Evolutionary conservation across 345 rosid species (phyloP).

Genomic region (Trapa bicornis): DNA sequence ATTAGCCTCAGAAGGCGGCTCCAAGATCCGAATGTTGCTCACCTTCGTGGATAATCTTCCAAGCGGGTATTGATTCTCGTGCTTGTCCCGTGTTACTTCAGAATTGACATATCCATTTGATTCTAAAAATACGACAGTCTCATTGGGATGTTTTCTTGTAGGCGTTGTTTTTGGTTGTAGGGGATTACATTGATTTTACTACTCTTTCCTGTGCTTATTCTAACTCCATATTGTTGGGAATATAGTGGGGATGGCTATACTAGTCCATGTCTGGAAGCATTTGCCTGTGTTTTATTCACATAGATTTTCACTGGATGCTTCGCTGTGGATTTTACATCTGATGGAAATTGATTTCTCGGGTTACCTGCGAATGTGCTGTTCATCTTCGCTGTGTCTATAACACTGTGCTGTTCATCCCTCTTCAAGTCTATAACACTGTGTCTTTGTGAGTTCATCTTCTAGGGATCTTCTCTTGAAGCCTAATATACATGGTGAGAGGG

Average conservation of each 20-base stretch:
- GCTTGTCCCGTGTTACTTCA: not conserved
- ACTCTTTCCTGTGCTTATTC: too few species aligned
- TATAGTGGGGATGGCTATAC: not conserved
- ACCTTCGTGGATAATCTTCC: constrained; percentile 71
- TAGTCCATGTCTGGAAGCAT: not conserved
- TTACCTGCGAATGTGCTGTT: not conserved
- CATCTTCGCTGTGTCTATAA: too few species aligned
- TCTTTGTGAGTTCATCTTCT: too few species aligned
- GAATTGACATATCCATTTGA: not conserved
- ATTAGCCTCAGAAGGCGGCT: constrained; percentile 94
- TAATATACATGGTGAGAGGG: not conserved
- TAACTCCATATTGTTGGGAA: not conserved
- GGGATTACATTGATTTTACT: not conserved
- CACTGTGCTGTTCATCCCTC: too few species aligned
- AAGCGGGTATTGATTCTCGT: constrained; percentile 26
- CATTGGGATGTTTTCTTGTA: not conserved
- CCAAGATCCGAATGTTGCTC: constrained; percentile 95
- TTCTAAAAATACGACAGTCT: not conserved
- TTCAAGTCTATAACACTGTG: not conserved
- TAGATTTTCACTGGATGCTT: not conserved
- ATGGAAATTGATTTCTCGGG: not conserved
- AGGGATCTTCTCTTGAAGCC: too few species aligned
- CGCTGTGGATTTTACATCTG: not conserved
- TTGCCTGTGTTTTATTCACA: not conserved
- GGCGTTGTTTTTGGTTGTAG: not conserved